A percentile compares a stretch with the other conserved stretches of the same genome.
phyloP scores from a whole-genome alignment of 2,329 filamentous ascomycete genomes.

The Bipolaris gigantea region DNA sequence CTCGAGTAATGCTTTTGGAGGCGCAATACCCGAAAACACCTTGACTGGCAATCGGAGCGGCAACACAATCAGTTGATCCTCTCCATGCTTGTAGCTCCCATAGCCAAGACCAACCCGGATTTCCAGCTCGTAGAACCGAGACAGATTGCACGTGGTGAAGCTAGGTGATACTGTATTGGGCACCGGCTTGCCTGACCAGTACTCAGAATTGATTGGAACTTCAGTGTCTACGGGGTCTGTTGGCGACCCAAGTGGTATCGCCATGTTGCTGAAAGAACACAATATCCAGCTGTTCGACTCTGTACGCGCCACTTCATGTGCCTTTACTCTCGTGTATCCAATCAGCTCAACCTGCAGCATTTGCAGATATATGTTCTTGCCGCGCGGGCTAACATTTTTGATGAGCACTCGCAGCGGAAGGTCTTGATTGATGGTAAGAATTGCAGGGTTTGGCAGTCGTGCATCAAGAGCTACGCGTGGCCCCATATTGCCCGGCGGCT shows the following conservation, averaged over 20 bases:
- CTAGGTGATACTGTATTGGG: conserved; percentile 86
- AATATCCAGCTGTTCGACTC: conserved; percentile 78
- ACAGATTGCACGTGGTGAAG: conserved; percentile 87
- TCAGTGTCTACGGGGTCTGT: conserved; percentile 66
- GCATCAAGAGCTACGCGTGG: conserved; percentile 75
- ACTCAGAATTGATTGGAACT: conserved; percentile 65
- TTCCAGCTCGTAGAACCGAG: conserved; percentile 80
- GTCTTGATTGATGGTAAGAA: conserved; percentile 86
- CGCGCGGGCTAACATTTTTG: conserved; percentile 71
- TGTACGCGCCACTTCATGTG: conserved; percentile 70
- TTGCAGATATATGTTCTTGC: conserved; percentile 72
- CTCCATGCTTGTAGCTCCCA: conserved; percentile 58
- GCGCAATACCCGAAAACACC: conserved; percentile 85
- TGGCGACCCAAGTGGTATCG: conserved; percentile 65
- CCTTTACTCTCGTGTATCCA: conserved; percentile 76
- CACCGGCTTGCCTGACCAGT: conserved; percentile 73
- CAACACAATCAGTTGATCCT: conserved; percentile 75
- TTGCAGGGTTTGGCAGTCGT: conserved; percentile 80
- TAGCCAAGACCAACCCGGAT: conserved; percentile 77
- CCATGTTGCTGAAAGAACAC: conserved; percentile 69
- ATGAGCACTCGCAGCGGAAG: conserved; percentile 79
- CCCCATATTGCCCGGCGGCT: conserved; percentile 19
- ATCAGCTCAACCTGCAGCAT: conserved; percentile 81
- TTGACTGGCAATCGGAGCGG: conserved; percentile 78
- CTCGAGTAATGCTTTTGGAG: conserved; percentile 74